Evolutionary conservation across 2,329 filamentous ascomycete species (phyloP).

Genomic region (Penicillium sp.): DNA sequence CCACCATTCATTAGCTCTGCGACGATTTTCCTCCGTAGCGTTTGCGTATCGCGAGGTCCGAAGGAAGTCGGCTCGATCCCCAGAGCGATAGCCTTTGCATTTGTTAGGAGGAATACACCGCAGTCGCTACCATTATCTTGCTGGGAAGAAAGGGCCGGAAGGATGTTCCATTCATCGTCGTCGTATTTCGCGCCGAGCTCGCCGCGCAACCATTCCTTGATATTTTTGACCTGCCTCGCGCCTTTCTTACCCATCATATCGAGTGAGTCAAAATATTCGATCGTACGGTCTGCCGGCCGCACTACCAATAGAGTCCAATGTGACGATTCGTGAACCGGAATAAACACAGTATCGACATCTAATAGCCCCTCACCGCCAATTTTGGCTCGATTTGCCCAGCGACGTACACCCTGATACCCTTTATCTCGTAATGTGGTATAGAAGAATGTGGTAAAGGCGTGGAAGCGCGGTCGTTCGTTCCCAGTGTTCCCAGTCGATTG

Average conservation of each 20-base stretch:
- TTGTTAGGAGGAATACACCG: conserved; percentile 55
- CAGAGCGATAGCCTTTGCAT: conserved; percentile 52
- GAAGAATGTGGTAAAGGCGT: conserved; percentile 52
- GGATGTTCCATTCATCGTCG: conserved; percentile 49
- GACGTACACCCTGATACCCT: conserved; percentile 43
- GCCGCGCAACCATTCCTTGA: conserved; percentile 47
- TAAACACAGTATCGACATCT: conserved; percentile 51
- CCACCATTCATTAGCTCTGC: conserved; percentile 53
- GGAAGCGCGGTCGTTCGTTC: conserved; percentile 42
- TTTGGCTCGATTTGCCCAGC: conserved; percentile 53
- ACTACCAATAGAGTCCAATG: conserved; percentile 56
- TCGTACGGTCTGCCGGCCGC: conserved; percentile 45
- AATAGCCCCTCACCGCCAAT: conserved; percentile 51
- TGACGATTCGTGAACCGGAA: conserved; percentile 50
- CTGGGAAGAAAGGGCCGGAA: conserved; percentile 45
- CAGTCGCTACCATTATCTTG: conserved; percentile 55
- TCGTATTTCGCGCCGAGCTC: conserved; percentile 47
- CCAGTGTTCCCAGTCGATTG: conserved; percentile 37
- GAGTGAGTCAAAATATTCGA: conserved; percentile 55
- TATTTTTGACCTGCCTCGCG: conserved; percentile 34
- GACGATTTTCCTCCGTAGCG: conserved; percentile 51
- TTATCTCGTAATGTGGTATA: conserved; percentile 48
- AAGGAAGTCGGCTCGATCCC: conserved; percentile 50
- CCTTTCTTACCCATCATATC: conserved; percentile 43
- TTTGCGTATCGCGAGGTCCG: conserved; percentile 42